Evolutionary conservation across 1,284 basidiomycete species (phyloP).

Genomic region (Cryptococcus sp.): DNA sequence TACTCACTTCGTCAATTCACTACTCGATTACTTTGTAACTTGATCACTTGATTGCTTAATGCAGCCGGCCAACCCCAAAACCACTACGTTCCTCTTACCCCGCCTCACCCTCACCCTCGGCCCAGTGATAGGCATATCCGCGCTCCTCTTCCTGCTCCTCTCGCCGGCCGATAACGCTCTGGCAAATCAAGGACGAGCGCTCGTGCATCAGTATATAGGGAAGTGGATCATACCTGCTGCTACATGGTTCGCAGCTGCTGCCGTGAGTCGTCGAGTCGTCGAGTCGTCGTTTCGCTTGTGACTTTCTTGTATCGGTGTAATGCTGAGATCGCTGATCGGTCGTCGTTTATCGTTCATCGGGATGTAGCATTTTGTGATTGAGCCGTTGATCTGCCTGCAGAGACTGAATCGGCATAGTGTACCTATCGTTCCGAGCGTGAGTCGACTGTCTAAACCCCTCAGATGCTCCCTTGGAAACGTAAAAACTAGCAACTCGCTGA

Average conservation of each 20-base stretch:
- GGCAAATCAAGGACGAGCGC: slow-evolving; percentile 4
- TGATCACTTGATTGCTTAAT: not conserved
- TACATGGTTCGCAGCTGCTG: slow-evolving; percentile 21
- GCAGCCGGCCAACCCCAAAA: slow-evolving; percentile 17
- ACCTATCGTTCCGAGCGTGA: slow-evolving; percentile 19
- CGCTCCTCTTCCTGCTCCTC: slow-evolving; percentile 11
- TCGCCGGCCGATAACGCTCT: slow-evolving; percentile 2
- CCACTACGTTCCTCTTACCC: slow-evolving; percentile 10
- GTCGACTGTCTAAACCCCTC: too few species aligned
- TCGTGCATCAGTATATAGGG: slow-evolving; percentile 21
- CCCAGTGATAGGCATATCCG: slow-evolving; percentile 6
- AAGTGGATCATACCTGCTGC: slow-evolving; percentile 21
- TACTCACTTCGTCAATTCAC: not conserved
- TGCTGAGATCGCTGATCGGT: not conserved
- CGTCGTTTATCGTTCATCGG: not conserved
- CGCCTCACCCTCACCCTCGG: not conserved
- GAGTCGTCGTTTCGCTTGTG: not conserved
- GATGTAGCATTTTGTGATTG: slow-evolving; percentile 22
- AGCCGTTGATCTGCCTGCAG: slow-evolving; percentile 17
- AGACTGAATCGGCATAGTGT: slow-evolving; percentile 18
- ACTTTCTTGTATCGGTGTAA: not conserved
- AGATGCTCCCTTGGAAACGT: too few species aligned
- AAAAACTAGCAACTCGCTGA: too few species aligned
- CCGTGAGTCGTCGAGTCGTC: slow-evolving; percentile 26
- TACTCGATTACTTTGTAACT: not conserved